Base-by-base conservation (phyloP, 1,284 basidiomycete species). In the Ganoderma lingzhi region DNA sequence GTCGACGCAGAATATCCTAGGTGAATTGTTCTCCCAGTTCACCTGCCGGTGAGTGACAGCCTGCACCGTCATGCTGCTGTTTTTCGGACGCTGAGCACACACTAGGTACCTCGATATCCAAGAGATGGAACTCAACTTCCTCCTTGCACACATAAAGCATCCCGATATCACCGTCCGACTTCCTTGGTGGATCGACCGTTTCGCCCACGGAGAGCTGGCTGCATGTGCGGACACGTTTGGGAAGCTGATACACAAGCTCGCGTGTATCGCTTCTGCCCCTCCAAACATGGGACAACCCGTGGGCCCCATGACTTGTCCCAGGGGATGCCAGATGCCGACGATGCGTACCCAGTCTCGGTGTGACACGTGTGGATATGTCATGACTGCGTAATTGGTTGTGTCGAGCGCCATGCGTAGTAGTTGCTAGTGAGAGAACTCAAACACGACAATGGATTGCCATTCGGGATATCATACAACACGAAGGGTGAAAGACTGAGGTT, bases 11-110 rank as follows among this genome's bases (percentile, higher is more conserved):
- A 76, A 73, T 58, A 65, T 72, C 30, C 28, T 74, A 1, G 28
- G 17, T 2, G 76, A 78, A 53, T 45, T 76, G 0, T 76, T 76
- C 65, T 74, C 72, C 23, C 42, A 6, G 3, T 71, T 77, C 64
- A 73, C 75, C 0, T 61, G 70, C 15, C 71, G 65, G 73, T 72
- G 2, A 39, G 68, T 65, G 4, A 3, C 32, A 17, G 30, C 0
- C 30, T 1, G 6, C 53, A 32, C 53, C 48, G 8, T 51, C 10
- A 23, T 28, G 2, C 48, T 9, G 9, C 23, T 6, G 2, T 19
- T 17, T 30, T 55, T 35, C 14, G 23, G 48, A 51, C 10, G 23
- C 23, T 14, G 23, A 51, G 10, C 3, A n/a, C 23, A 51, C 10
- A 14, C 48, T 15, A 71, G 71, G 37, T 61, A 69, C 23, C 71